A percentile compares a stretch with the other conserved stretches of the same genome.
Evolutionary conservation across 805 yeast genomes (phyloP).

Genomic region (Yamadazyma sp.): DNA sequence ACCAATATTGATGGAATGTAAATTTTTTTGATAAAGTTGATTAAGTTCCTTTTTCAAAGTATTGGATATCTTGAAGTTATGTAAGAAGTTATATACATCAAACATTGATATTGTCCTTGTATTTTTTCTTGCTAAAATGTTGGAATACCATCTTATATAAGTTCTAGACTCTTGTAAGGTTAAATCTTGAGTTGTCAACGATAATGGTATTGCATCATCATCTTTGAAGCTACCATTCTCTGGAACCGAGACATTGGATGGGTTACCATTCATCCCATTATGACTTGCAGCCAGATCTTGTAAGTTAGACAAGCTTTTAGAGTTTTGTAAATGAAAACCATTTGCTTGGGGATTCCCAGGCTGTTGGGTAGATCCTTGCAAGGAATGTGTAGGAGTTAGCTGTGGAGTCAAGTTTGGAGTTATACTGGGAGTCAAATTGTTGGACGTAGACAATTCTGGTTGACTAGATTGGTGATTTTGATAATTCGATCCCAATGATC

Average conservation of each 20-base stretch:
- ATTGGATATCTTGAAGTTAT: conserved; percentile 67
- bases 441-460: no score
- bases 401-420: no score
- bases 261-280: no score
- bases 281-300: no score
- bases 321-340: no score
- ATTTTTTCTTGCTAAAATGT: conserved; percentile 69
- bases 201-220: conserved; percentile 54
- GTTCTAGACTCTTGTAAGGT: conserved; percentile 78
- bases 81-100: conserved; percentile 77
- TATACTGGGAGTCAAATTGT: no score
- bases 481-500: not conserved
- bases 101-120: conserved; percentile 62
- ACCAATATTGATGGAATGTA: conserved; percentile 71
- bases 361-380: no score
- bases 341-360: no score
- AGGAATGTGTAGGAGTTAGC: no score
- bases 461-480: not conserved
- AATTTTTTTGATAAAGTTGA: conserved; percentile 48
- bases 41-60: conserved; percentile 48
- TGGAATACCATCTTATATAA: conserved; percentile 91
- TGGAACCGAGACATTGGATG: no score
- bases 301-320: no score
- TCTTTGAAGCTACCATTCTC: no score
- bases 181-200: conserved; percentile 64